Evolutionary conservation across 106 monocot species (phyloP), one percentile per base, ranked within the genome.

Genomic region (Triglochin maritima): DNA sequence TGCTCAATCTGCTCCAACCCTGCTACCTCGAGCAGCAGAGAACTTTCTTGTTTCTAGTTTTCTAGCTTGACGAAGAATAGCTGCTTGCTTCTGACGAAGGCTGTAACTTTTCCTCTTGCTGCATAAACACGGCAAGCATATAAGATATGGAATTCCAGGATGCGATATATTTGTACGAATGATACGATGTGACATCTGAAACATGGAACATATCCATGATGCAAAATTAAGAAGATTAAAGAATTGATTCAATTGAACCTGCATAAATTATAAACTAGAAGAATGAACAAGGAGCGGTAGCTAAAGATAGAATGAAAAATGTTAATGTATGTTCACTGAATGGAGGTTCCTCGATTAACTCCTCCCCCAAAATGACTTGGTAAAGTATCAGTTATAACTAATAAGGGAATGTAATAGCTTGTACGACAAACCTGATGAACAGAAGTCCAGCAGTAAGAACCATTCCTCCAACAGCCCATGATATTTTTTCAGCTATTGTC

Each of bases 381-480:
- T 29, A 29, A 29, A 29, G 29, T 29, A 29, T 29, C 29, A 29
- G 1, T n/a, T n/a, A n/a, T n/a, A n/a, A n/a, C n/a, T 29, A 29
- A 29, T 29, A 29, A 29, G 29, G 29, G 29, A 29, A 29, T 29
- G 29, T 29, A 29, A 29, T 29, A 29, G 29, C 29, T 29, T 29
- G 1, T 29, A 29, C 29, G 29, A 29, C 29, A 29, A 29, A 98
- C 96, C 88, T 91, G 52, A 82, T 16, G 69, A 88, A 80, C 45
- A 88, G 52, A 54, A 91, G 71, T 14, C 96, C 91, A 68, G 88
- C 87, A 69, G 85, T 88, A 14, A 92, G 83, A 47, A 94, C 81
- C 94, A 94, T 72, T 45, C 89, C 94, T 70, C 83, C 96, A 77
- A 90, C 76, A 56, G 84, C 91, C 96, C 96, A 98, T 14, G 82